Evolutionary conservation across 768 basidiomycete genomes (phyloP), one percentile per base, ranked within the genome.

Genomic region (Mrakia hoshinonis): DNA sequence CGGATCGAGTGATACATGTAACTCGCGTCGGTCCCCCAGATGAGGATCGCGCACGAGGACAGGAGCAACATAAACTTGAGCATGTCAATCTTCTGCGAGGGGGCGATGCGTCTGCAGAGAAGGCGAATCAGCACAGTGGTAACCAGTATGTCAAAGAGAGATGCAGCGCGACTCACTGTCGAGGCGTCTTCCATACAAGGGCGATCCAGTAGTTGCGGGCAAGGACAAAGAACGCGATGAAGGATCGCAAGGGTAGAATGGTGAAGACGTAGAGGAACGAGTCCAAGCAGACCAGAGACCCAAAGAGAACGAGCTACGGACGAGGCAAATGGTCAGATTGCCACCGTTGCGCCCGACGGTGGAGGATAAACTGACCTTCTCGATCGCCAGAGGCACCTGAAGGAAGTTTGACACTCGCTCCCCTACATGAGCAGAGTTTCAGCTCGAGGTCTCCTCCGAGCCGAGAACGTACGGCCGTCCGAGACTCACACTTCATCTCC

Each of bases 241-340:
- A n/a, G 13, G 79, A 73, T 51, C 95, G 90, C 70, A 99, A 91
- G 12, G 96, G 96, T 12, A 96, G 86, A 75, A 99, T 91, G 22
- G 96, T 99, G 82, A 99, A 97, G 0, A 91, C 94, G 80, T 98
- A 96, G 0, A 99, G 85, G 81, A 98, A 97, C 1, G 93, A 92
- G 79, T 99, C 96, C 64, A 98, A 84, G 79, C 96, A 99, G 47
- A 98, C 85, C 34, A 96, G 82, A 75, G 90, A 89, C 46, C 96
- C 96, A 79, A 98, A 96, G 29, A 88, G 83, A 65, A 96, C 88
- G 24, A 94, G 90, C 93, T 95, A 36, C 26, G 67, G 13, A 26
- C 24, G 46, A 26, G 24, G 2, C 38, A 49, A 66, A 13, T 7
- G 46, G 34, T 29, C 26, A n/a, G 18, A 18, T 22, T 26, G 18